Conservation (phyloP, 208 protist genomes). For the Leishmania martiniquensis region DNA sequence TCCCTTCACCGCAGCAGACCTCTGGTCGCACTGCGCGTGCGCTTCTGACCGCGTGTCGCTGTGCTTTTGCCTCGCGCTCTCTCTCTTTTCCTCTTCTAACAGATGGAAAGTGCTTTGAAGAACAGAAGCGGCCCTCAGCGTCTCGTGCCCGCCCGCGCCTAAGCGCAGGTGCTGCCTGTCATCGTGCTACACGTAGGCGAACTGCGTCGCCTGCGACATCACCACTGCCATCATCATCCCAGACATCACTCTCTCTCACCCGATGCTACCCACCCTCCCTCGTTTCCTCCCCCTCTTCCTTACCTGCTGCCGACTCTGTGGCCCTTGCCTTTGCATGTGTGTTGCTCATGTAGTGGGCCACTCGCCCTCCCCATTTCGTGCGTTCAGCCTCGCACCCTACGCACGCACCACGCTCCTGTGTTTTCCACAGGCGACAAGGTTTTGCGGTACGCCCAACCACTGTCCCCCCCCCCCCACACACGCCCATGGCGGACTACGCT, state of each 20-base stretch:
- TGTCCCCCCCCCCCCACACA: too few relatives aligned
- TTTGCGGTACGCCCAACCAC: background rate
- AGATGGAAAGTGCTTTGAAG: background rate
- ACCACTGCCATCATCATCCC: background rate
- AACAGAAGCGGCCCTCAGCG: background rate
- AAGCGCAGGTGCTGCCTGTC: background rate
- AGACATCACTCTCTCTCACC: background rate
- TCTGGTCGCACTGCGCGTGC: background rate
- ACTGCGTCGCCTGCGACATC: background rate
- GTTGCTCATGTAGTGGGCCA: background rate
- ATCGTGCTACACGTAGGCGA: background rate
- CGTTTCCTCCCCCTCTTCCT: background rate
- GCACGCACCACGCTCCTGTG: background rate
- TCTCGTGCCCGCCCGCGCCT: background rate
- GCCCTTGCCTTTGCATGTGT: background rate
- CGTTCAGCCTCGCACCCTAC: background rate
- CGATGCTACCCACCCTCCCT: background rate
- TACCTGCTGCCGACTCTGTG: background rate
- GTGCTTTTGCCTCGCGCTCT: background rate
- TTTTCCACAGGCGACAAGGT: background rate
- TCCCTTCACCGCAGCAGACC: background rate
- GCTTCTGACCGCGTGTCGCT: background rate
- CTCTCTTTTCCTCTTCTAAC: background rate
- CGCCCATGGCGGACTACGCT: conserved; percentile 5
- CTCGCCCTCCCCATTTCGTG: background rate